A percentile compares a stretch with the other conserved stretches of the same genome.
phyloP scores from a whole-genome alignment of 495 filamentous ascomycete genomes.

The Neurospora sp. region DNA sequence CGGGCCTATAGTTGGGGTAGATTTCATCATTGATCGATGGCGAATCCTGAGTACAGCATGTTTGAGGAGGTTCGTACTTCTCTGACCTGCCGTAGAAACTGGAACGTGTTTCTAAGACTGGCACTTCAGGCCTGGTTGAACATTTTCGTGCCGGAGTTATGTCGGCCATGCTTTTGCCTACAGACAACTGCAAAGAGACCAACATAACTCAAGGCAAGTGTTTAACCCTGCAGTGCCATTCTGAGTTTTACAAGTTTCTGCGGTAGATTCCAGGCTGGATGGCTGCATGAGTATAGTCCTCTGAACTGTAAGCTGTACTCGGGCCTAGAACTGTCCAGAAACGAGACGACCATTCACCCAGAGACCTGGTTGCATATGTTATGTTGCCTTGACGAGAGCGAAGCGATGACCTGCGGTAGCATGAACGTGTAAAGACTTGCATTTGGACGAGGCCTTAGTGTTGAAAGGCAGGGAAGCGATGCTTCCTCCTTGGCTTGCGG shows the following conservation, averaged over 20 bases:
- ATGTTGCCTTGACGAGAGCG: background rate
- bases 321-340: background rate
- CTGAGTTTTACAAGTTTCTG: background rate
- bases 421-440: too few species aligned
- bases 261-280: background rate
- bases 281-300: background rate
- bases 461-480: too few species aligned
- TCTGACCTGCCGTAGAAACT: background rate
- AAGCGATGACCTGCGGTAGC: too few species aligned
- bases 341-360: background rate
- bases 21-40: background rate
- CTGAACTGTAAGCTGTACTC: background rate
- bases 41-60: background rate
- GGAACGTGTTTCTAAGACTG: background rate
- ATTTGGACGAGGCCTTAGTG: too few species aligned
- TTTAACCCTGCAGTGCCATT: background rate
- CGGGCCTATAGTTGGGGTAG: background rate
- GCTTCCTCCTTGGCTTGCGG: too few species aligned
- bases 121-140: too few species aligned
- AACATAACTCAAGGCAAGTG: background rate
- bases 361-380: background rate
- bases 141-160: too few species aligned
- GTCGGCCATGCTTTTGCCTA: background rate
- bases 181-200: background rate
- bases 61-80: background rate